These are phyloP conservation scores for Picochlorum costavermella DNA, from an alignment of 139 green algal species.

Conservation along the genomic window DNA sequence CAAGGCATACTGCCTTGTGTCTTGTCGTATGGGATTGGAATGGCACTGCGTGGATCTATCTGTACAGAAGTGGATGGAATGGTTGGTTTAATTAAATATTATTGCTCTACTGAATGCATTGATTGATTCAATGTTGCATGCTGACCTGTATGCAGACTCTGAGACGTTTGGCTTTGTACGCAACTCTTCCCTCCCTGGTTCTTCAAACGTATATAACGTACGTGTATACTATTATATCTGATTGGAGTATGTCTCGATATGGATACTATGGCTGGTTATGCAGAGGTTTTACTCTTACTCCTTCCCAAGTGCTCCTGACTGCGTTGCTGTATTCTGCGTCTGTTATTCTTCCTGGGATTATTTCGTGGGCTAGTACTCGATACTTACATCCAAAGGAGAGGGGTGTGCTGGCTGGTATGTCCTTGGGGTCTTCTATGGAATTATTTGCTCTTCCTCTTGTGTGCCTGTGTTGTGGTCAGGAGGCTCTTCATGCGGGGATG, in stretches of 20 bases:
- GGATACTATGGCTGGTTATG: too few relatives aligned
- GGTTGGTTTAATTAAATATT: background rate
- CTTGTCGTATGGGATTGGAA: background rate
- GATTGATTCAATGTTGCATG: background rate
- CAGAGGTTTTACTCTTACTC: background rate
- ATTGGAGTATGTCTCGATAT: background rate
- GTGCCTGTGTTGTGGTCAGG: constrained; percentile 11
- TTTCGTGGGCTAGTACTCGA: constrained; percentile 16
- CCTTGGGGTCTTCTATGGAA: constrained; percentile 15
- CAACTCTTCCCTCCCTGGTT: constrained; percentile 39
- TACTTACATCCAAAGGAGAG: constrained; percentile 24
- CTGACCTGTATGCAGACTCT: constrained; percentile 20
- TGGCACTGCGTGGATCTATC: background rate
- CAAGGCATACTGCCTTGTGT: background rate
- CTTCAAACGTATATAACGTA: constrained; percentile 33
- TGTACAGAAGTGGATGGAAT: constrained; percentile 4
- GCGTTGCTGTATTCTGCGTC: background rate
- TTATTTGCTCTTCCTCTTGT: constrained; percentile 18
- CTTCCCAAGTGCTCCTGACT: background rate
- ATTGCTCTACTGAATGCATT: background rate
- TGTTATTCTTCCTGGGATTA: background rate
- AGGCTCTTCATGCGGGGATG: constrained; percentile 27
- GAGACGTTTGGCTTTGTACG: constrained; percentile 15
- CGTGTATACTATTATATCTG: constrained; percentile 1
- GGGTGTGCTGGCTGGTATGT: constrained; percentile 19